These are phyloP conservation scores for Cercospora sp. DNA, from an alignment of 2,329 filamentous ascomycete species.

Conservation along the genomic window DNA sequence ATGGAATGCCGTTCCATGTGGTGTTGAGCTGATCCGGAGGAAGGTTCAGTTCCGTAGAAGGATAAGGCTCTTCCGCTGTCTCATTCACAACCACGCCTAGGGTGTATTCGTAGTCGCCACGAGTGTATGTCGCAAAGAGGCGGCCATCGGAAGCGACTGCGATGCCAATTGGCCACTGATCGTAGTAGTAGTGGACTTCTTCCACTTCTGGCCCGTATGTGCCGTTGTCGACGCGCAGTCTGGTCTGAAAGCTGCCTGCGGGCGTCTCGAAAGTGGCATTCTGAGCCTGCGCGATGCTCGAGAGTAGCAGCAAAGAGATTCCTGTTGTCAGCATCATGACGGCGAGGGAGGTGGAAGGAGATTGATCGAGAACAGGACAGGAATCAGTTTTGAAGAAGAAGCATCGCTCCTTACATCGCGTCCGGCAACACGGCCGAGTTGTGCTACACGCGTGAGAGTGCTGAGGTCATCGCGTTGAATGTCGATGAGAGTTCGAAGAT, in stretches of 20 bases:
- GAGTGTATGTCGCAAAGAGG: constrained; percentile 50
- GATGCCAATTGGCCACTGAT: constrained; percentile 50
- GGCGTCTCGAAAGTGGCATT: constrained; percentile 25
- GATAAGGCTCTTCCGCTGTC: constrained; percentile 51
- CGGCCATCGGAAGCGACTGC: constrained; percentile 47
- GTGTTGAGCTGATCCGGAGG: constrained; percentile 42
- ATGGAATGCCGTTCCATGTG: constrained; percentile 44
- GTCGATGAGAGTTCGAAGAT: not conserved
- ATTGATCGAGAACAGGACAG: not conserved
- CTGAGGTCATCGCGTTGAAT: not conserved
- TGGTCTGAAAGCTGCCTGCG: constrained; percentile 31
- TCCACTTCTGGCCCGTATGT: constrained; percentile 51
- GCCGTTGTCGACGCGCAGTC: constrained; percentile 49
- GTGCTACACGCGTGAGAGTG: not conserved
- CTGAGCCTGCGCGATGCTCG: constrained; percentile 24
- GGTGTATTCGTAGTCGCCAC: constrained; percentile 50
- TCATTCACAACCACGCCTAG: constrained; percentile 51
- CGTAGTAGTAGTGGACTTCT: constrained; percentile 49
- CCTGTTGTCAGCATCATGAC: not conserved
- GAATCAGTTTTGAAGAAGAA: not conserved
- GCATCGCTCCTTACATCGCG: not conserved
- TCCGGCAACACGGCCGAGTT: not conserved
- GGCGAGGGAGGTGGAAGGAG: not conserved
- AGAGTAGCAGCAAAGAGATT: constrained; percentile 16
- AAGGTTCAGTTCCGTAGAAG: constrained; percentile 43